Percentiles rank a stretch among this genome's conserved stretches.
phyloP scores from a whole-genome alignment of 768 basidiomycete genomes.

The Hortiboletus campestris region DNA sequence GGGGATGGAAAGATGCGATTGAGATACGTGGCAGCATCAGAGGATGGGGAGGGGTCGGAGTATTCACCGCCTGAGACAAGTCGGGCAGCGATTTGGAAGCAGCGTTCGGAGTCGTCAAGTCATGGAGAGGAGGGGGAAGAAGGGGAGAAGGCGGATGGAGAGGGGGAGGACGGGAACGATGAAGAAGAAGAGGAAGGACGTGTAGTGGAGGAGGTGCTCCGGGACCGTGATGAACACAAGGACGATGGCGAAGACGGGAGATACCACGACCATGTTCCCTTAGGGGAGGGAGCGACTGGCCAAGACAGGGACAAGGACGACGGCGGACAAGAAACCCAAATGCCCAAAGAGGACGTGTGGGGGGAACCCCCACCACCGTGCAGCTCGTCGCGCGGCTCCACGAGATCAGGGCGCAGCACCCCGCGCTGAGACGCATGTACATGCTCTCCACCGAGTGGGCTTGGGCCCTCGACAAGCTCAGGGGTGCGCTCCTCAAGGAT shows the following conservation, averaged over 20 bases:
- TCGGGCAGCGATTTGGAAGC: constrained; percentile 27
- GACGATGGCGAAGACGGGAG: neutral
- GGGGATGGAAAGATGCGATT: neutral
- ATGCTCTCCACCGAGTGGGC: constrained; percentile 53
- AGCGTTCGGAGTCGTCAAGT: constrained; percentile 5
- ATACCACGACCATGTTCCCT: neutral
- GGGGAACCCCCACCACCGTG: constrained; percentile 28
- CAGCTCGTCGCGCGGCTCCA: constrained; percentile 42
- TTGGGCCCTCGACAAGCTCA: constrained; percentile 41
- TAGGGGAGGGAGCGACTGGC: neutral
- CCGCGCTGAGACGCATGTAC: constrained; percentile 36
- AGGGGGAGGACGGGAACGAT: neutral
- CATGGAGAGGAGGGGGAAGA: neutral
- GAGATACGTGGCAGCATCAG: constrained; percentile 10
- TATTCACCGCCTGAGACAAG: constrained; percentile 31
- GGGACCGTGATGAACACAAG: neutral
- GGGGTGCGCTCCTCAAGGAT: constrained; percentile 38
- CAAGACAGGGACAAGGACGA: neutral
- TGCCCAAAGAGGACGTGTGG: neutral
- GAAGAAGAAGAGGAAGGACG: constrained; percentile 11
- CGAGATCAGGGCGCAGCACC: constrained; percentile 34
- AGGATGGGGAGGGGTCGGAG: constrained; percentile 17
- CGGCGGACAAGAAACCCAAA: neutral
- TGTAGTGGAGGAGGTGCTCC: constrained; percentile 10
- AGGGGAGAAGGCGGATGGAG: neutral